phyloP scores from a whole-genome alignment of 1,284 basidiomycete species.

The Boletellus deceptivus region DNA sequence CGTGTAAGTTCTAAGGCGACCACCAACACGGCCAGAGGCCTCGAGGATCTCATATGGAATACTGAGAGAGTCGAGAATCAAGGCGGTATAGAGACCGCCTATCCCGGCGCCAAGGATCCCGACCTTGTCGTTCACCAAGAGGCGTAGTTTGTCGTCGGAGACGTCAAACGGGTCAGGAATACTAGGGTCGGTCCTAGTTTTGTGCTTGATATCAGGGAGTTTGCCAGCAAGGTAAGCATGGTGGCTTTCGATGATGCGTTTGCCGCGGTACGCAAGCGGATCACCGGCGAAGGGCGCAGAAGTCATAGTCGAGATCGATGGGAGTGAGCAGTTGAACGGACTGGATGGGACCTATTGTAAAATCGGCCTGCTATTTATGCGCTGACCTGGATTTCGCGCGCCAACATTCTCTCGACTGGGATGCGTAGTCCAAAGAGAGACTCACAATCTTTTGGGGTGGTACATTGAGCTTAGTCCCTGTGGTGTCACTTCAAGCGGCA shows the following conservation, averaged over 20 bases:
- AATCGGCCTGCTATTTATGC: background rate
- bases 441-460: background rate
- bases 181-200: background rate
- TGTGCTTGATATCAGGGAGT: background rate
- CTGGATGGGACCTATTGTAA: background rate
- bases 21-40: slow-evolving; percentile 30
- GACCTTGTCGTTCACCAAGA: slow-evolving; percentile 12
- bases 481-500: too few relatives aligned
- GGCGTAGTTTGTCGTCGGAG: background rate
- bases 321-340: background rate
- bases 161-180: background rate
- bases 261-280: slow-evolving; percentile 12
- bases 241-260: slow-evolving; percentile 10
- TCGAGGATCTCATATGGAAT: slow-evolving; percentile 38
- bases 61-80: slow-evolving; percentile 36
- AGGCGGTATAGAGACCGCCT: slow-evolving; percentile 37
- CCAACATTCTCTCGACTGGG: background rate
- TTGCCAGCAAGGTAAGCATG: slow-evolving; percentile 3
- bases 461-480: too few relatives aligned
- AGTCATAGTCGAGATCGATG: background rate
- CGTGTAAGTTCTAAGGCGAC: slow-evolving; percentile 34
- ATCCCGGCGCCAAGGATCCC: slow-evolving; percentile 26
- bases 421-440: background rate
- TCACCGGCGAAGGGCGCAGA: slow-evolving; percentile 14
- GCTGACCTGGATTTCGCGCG: background rate